Conservation (phyloP, 805 yeast species). For the Candida lessepsii region DNA sequence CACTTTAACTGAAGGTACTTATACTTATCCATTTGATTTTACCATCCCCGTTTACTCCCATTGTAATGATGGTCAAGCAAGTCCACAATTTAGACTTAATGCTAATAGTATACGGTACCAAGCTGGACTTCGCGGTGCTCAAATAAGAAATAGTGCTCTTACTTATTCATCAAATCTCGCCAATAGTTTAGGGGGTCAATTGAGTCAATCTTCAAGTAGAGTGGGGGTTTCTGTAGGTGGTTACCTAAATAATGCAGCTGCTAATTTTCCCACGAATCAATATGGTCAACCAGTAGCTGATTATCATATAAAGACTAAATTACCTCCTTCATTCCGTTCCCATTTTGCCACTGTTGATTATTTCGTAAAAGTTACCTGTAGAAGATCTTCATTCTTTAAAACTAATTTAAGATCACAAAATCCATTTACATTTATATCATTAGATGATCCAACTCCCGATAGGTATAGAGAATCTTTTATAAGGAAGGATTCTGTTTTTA, state of each 20-base stretch:
- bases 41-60: slow-evolving; percentile 41
- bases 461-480: slow-evolving; percentile 41
- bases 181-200: slow-evolving; percentile 16
- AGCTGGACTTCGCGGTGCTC: neutral
- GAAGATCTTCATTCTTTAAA: slow-evolving; percentile 48
- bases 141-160: neutral
- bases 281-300: slow-evolving; percentile 1
- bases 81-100: slow-evolving; percentile 20
- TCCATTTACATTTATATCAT: slow-evolving; percentile 56
- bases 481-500: slow-evolving; percentile 40
- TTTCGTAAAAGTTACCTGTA: slow-evolving; percentile 61
- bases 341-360: slow-evolving; percentile 45
- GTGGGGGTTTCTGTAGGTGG: neutral
- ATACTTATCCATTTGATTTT: slow-evolving; percentile 49
- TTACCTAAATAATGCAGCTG: neutral
- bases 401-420: slow-evolving; percentile 45
- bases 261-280: neutral
- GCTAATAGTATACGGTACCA: slow-evolving; percentile 22
- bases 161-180: slow-evolving; percentile 25
- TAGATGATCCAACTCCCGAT: slow-evolving; percentile 31
- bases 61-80: slow-evolving; percentile 31
- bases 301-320: slow-evolving; percentile 28
- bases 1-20: slow-evolving; percentile 50
- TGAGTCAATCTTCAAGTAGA: slow-evolving; percentile 16
- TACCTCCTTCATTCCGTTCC: slow-evolving; percentile 36